Evolutionary conservation across 192 early-diverging fungal species (phyloP).

Genomic region (Jimgerdemannia lactiflua): DNA sequence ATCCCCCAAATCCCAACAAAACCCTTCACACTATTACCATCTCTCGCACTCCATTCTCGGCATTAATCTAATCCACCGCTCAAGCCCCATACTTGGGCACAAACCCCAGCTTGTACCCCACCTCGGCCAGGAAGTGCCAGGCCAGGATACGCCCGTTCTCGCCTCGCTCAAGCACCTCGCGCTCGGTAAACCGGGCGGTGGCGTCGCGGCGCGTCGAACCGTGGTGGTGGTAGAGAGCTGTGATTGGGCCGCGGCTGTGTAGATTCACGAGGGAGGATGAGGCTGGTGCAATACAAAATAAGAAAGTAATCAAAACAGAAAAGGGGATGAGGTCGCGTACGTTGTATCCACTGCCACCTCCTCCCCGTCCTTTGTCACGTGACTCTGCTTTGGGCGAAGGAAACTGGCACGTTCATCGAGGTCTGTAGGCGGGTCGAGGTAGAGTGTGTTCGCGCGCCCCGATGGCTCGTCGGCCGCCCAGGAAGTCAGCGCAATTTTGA

Average conservation of each 20-base stretch:
- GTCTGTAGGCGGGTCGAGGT: background rate
- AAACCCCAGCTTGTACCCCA: slow-evolving; percentile 19
- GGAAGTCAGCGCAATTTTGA: background rate
- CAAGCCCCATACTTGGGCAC: slow-evolving; percentile 27
- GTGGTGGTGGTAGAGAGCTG: slow-evolving; percentile 9
- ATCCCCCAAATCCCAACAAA: background rate
- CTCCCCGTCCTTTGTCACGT: background rate
- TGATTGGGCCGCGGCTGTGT: background rate
- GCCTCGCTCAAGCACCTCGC: slow-evolving; percentile 12
- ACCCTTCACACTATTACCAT: background rate
- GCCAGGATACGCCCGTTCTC: slow-evolving; percentile 15
- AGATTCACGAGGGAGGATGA: background rate
- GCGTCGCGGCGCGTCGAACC: slow-evolving; percentile 7
- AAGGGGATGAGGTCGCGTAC: background rate
- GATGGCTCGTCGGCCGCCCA: background rate
- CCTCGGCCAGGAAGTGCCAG: slow-evolving; percentile 23
- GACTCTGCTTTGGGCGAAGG: background rate
- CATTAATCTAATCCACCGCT: background rate
- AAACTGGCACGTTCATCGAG: background rate
- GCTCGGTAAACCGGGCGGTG: background rate
- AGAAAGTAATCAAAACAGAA: background rate
- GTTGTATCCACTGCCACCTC: background rate
- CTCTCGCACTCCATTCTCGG: background rate
- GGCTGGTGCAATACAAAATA: background rate
- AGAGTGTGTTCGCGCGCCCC: background rate